phyloP scores from a whole-genome alignment of 192 early-diverging fungal genomes.

The Podila epicladia region DNA sequence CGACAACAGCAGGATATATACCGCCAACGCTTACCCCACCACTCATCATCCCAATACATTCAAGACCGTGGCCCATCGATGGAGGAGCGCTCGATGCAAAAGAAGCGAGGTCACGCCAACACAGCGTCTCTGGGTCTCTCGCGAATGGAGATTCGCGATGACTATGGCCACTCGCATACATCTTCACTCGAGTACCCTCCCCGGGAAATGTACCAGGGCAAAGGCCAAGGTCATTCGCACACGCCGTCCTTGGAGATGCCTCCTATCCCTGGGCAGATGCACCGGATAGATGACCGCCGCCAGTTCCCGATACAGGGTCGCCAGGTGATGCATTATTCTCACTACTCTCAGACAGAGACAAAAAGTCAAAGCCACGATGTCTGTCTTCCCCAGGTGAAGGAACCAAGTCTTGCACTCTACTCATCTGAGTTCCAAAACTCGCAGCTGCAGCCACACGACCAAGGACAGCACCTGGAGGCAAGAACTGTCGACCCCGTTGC shows the following conservation, averaged over 20 bases:
- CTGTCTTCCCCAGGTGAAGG: too few relatives aligned
- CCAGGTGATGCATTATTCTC: too few relatives aligned
- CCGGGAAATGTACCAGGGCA: constrained; percentile 22
- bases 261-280: constrained; percentile 37
- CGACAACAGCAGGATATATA: background rate
- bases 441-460: constrained; percentile 1
- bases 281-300: constrained; percentile 34
- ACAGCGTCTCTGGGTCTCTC: constrained; percentile 20
- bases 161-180: constrained; percentile 14
- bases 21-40: background rate
- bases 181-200: constrained; percentile 24
- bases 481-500: background rate
- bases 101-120: constrained; percentile 20
- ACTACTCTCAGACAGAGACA: background rate
- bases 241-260: constrained; percentile 49
- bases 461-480: background rate
- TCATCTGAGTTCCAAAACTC: background rate
- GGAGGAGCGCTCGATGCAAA: constrained; percentile 8
- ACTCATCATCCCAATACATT: background rate
- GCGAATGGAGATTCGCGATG: constrained; percentile 28
- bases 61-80: background rate
- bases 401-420: too few relatives aligned
- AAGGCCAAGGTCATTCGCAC: constrained; percentile 37
- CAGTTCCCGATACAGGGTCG: background rate
- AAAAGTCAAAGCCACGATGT: background rate